phyloP scores from a whole-genome alignment of 1,284 basidiomycete species.

The Apiotrichum gamsii region DNA sequence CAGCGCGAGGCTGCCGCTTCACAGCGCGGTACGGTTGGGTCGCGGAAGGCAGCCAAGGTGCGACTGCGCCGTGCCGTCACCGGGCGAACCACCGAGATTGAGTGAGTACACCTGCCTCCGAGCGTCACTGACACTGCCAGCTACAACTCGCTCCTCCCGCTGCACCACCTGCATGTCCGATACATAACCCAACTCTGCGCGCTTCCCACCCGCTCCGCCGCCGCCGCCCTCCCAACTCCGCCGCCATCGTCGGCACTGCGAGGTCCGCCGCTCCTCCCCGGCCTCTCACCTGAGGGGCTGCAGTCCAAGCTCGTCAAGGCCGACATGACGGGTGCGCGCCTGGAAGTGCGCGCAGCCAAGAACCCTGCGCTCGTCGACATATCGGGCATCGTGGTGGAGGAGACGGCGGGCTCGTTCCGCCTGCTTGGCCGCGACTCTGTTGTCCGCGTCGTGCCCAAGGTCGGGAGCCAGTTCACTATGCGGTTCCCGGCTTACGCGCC shows the following conservation, averaged over 20 bases:
- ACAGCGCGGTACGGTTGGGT: slow-evolving; percentile 7
- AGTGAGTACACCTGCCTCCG: slow-evolving; percentile 25
- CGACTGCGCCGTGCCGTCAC: slow-evolving; percentile 14
- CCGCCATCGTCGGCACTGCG: slow-evolving; percentile 17
- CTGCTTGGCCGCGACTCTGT: slow-evolving; percentile 34
- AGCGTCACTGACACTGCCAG: slow-evolving; percentile 17
- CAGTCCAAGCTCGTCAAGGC: slow-evolving; percentile 48
- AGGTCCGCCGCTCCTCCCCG: slow-evolving; percentile 41
- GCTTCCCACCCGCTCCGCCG: slow-evolving; percentile 23
- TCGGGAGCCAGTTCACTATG: slow-evolving; percentile 45
- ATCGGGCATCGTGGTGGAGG: slow-evolving; percentile 48
- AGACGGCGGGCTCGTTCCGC: slow-evolving; percentile 48
- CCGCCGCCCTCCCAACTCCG: slow-evolving; percentile 28
- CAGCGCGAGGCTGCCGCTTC: neutral
- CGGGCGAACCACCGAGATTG: slow-evolving; percentile 15
- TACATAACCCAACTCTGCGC: slow-evolving; percentile 33
- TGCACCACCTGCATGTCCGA: slow-evolving; percentile 38
- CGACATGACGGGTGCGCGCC: slow-evolving; percentile 48
- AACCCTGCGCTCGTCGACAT: slow-evolving; percentile 41
- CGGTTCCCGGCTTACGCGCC: slow-evolving; percentile 41
- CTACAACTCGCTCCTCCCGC: slow-evolving; percentile 36
- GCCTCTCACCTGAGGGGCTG: slow-evolving; percentile 30
- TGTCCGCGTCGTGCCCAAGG: slow-evolving; percentile 47
- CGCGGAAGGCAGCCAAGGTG: no score
- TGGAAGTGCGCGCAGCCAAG: slow-evolving; percentile 27